phyloP scores from a whole-genome alignment of 2,329 filamentous ascomycete genomes.

The Botrytis tulipae region DNA sequence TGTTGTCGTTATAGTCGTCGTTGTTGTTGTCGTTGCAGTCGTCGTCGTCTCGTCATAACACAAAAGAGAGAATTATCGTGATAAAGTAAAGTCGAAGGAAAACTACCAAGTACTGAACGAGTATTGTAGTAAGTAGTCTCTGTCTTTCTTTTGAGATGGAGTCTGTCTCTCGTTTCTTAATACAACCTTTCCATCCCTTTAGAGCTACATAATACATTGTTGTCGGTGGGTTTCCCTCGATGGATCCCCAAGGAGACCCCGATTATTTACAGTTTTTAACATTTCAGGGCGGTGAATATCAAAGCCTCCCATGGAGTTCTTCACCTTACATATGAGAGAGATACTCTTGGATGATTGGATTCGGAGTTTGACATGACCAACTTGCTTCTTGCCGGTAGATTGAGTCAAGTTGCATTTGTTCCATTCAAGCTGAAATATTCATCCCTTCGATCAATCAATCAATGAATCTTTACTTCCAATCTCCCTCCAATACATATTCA shows the following conservation, averaged over 20 bases:
- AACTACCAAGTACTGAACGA: neutral
- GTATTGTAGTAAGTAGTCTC: neutral
- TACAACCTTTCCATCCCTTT: neutral
- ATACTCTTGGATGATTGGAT: neutral
- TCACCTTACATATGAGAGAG: neutral
- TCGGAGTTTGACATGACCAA: neutral
- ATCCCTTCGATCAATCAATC: neutral
- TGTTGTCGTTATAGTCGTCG: neutral
- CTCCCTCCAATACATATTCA: neutral
- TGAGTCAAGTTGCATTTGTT: neutral
- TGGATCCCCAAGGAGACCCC: conserved; percentile 2
- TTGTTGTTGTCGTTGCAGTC: neutral
- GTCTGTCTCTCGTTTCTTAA: conserved; percentile 11
- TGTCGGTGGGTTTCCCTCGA: conserved; percentile 1
- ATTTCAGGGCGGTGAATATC: conserved; percentile 15
- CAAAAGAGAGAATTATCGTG: conserved; percentile 5
- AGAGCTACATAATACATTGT: neutral
- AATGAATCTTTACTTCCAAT: neutral
- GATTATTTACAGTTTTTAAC: conserved; percentile 14
- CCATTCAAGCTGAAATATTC: conserved; percentile 3
- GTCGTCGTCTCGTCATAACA: neutral
- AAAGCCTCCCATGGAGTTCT: neutral
- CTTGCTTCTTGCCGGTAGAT: neutral
- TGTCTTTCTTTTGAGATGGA: neutral
- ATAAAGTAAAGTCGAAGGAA: neutral